Percentiles rank a stretch among this genome's conserved stretches.
Conservation (phyloP, 306 rosid species). For the Boehmeria nivea region DNA sequence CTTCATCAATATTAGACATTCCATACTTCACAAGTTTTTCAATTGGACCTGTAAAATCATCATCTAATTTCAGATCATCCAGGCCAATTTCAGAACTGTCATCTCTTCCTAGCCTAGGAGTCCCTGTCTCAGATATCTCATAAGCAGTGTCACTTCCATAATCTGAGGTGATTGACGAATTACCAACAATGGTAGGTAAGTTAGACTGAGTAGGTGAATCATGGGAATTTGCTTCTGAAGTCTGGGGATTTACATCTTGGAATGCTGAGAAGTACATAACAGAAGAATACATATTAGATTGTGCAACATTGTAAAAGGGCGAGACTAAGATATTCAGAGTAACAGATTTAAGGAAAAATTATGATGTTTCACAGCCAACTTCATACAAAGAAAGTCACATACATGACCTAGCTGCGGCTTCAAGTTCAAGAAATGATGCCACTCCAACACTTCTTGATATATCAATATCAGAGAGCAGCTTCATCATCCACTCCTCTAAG, state of each 20-base stretch:
- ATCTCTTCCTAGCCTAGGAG: slow-evolving; percentile 74
- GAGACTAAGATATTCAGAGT: neutral
- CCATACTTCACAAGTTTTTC: slow-evolving; percentile 87
- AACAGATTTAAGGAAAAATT: neutral
- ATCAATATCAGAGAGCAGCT: slow-evolving; percentile 82
- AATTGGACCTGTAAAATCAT: slow-evolving; percentile 72
- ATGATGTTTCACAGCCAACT: slow-evolving; percentile 10
- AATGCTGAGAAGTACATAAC: slow-evolving; percentile 56
- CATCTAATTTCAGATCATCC: slow-evolving; percentile 80
- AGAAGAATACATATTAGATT: slow-evolving; percentile 13
- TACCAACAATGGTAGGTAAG: slow-evolving; percentile 65
- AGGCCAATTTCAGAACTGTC: slow-evolving; percentile 75
- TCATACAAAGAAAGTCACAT: slow-evolving; percentile 43
- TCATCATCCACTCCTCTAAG: slow-evolving; percentile 92
- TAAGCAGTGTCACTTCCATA: slow-evolving; percentile 94
- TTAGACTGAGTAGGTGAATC: slow-evolving; percentile 51
- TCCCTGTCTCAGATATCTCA: slow-evolving; percentile 83
- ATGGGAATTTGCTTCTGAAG: slow-evolving; percentile 51
- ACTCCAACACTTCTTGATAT: slow-evolving; percentile 85
- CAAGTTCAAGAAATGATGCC: slow-evolving; percentile 95
- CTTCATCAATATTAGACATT: slow-evolving; percentile 90
- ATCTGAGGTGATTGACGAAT: slow-evolving; percentile 79
- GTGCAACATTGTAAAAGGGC: too few species aligned
- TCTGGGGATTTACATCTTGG: slow-evolving; percentile 64
- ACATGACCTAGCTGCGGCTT: slow-evolving; percentile 97